Evolutionary conservation across 768 basidiomycete species (phyloP).

Genomic region (Crucibulum laeve): DNA sequence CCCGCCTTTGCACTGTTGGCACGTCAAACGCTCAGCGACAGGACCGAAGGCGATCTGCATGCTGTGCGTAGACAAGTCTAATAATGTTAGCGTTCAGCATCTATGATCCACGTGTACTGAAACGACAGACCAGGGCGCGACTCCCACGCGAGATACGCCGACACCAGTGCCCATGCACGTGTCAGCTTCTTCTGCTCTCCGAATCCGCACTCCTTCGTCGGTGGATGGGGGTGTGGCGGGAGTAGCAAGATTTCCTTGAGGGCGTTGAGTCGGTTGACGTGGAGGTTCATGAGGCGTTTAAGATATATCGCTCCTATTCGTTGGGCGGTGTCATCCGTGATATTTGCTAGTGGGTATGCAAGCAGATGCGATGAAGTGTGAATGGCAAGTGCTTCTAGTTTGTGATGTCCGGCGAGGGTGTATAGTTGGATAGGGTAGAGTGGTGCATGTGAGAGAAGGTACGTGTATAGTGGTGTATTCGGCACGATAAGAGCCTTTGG

Average conservation of each 20-base stretch:
- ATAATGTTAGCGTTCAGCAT: background rate
- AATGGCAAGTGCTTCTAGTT: conserved; percentile 33
- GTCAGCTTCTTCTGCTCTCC: conserved; percentile 18
- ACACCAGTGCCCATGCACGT: conserved; percentile 24
- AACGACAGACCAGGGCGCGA: conserved; percentile 16
- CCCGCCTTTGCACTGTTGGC: conserved; percentile 36
- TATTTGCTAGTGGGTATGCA: conserved; percentile 22
- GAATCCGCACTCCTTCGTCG: conserved; percentile 17
- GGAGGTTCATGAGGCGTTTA: conserved; percentile 34
- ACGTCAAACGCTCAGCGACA: conserved; percentile 41
- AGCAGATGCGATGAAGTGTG: conserved; percentile 33
- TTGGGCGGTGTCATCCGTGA: conserved; percentile 33
- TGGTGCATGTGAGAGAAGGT: conserved; percentile 29
- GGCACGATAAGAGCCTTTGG: conserved; percentile 19
- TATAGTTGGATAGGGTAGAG: conserved; percentile 34
- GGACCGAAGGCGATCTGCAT: conserved; percentile 47
- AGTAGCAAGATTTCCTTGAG: conserved; percentile 24
- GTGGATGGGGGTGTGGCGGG: conserved; percentile 17
- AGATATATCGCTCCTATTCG: conserved; percentile 38
- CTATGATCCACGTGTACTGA: background rate
- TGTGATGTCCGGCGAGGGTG: conserved; percentile 29
- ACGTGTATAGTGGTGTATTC: conserved; percentile 20
- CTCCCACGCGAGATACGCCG: conserved; percentile 23
- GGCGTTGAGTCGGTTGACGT: conserved; percentile 26
- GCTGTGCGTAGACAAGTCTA: conserved; percentile 44